Percentiles rank a stretch among this genome's conserved stretches.
Conservation (phyloP, 2,329 filamentous ascomycete species). For the Penicillium sp. region DNA sequence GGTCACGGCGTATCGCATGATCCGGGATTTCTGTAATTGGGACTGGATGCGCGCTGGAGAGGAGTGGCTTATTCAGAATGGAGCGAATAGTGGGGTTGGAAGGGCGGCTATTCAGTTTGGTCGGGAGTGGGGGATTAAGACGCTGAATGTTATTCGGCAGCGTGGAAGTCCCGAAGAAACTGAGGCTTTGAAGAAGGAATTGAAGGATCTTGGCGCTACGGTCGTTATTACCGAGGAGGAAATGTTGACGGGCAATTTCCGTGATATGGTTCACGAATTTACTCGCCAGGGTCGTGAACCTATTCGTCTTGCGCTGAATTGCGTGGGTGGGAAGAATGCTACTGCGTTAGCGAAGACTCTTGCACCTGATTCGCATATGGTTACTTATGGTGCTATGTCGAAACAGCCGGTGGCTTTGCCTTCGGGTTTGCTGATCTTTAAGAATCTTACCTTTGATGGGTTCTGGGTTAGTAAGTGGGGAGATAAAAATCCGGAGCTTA, state of each 20-base stretch:
- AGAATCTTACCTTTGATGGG: constrained; percentile 83
- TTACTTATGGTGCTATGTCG: constrained; percentile 96
- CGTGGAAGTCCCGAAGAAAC: constrained; percentile 69
- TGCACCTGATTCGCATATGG: constrained; percentile 70
- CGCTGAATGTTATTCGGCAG: constrained; percentile 85
- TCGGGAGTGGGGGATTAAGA: constrained; percentile 82
- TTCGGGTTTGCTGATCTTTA: constrained; percentile 88
- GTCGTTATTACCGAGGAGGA: constrained; percentile 67
- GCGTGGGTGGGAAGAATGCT: constrained; percentile 87
- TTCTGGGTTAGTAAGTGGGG: constrained; percentile 97
- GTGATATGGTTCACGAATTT: constrained; percentile 63
- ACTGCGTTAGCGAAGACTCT: constrained; percentile 77
- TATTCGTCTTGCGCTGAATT: constrained; percentile 83
- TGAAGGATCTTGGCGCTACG: constrained; percentile 65
- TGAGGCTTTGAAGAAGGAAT: constrained; percentile 64
- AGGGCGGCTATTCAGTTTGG: constrained; percentile 89
- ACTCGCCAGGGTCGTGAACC: constrained; percentile 73
- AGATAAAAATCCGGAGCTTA: constrained; percentile 71
- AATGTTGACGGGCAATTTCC: constrained; percentile 50
- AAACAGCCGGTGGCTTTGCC: constrained; percentile 82
- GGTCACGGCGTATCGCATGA: constrained; percentile 90
- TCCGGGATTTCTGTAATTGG: constrained; percentile 72
- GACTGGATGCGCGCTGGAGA: constrained; percentile 62
- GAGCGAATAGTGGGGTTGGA: constrained; percentile 91
- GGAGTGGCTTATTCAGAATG: constrained; percentile 97